Evolutionary conservation across 768 basidiomycete genomes (phyloP).

Genomic region (Cystofilobasidium ferigula): DNA sequence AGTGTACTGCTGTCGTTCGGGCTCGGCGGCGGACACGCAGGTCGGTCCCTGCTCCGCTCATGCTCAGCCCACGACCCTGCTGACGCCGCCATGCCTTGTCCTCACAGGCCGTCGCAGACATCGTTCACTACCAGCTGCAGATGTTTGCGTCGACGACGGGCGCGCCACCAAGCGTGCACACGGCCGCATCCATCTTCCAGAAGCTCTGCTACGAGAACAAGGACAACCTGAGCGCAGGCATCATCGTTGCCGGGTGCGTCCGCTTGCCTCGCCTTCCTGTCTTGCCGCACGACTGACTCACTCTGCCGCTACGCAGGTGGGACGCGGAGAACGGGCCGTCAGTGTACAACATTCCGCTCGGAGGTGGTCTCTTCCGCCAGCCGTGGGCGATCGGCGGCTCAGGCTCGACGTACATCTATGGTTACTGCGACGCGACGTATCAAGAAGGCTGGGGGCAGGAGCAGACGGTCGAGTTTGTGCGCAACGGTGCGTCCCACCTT

Average conservation of each 20-base stretch:
- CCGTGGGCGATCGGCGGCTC: slow-evolving; percentile 99
- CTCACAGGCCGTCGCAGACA: slow-evolving; percentile 67
- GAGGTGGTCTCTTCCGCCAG: slow-evolving; percentile 90
- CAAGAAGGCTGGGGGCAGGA: slow-evolving; percentile 81
- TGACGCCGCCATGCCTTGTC: neutral
- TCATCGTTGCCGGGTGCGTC: slow-evolving; percentile 73
- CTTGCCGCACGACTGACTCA: neutral
- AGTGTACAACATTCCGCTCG: slow-evolving; percentile 93
- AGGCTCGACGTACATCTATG: slow-evolving; percentile 95
- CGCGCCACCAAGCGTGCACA: slow-evolving; percentile 62
- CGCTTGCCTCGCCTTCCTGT: neutral
- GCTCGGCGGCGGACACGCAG: slow-evolving; percentile 95
- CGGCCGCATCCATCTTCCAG: slow-evolving; percentile 74
- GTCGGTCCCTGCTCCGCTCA: slow-evolving; percentile 24
- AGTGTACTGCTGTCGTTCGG: slow-evolving; percentile 97
- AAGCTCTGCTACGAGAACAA: slow-evolving; percentile 87
- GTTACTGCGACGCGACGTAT: slow-evolving; percentile 98
- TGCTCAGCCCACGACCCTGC: neutral
- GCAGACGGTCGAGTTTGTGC: slow-evolving; percentile 85
- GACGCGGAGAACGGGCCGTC: slow-evolving; percentile 80
- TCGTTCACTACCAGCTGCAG: slow-evolving; percentile 54
- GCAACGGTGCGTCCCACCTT: slow-evolving; percentile 61
- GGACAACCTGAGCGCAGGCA: slow-evolving; percentile 74
- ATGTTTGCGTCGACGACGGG: slow-evolving; percentile 44
- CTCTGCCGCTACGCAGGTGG: slow-evolving; percentile 44